Percentiles rank a stretch among this genome's conserved stretches.
Conservation (phyloP, 2,329 filamentous ascomycete species). For the Colletotrichum lentis region DNA sequence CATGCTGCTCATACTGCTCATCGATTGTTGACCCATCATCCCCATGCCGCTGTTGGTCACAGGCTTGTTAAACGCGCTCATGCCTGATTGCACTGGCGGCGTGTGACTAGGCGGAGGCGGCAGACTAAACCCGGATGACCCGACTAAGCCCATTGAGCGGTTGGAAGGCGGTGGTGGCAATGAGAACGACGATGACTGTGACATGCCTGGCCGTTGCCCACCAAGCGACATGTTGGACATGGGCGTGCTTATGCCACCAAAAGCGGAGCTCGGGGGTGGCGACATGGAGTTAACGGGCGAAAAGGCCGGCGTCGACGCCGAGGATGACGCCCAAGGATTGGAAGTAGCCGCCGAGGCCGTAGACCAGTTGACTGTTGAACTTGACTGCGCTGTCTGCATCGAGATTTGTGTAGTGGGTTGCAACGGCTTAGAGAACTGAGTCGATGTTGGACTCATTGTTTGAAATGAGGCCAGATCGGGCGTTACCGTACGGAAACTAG, state of each 20-base stretch:
- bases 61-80: conserved; percentile 38
- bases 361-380: conserved; percentile 62
- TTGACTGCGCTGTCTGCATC: conserved; percentile 40
- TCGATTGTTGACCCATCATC: conserved; percentile 31
- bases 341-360: conserved; percentile 50
- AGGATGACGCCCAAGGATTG: conserved; percentile 59
- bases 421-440: conserved; percentile 70
- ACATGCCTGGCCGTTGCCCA: conserved; percentile 51
- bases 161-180: conserved; percentile 62
- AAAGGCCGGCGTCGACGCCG: conserved; percentile 39
- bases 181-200: conserved; percentile 61
- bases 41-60: conserved; percentile 32
- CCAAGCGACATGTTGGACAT: conserved; percentile 61
- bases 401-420: conserved; percentile 51
- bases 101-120: conserved; percentile 53
- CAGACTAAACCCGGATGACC: conserved; percentile 56
- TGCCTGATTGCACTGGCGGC: conserved; percentile 42
- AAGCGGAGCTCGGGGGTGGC: conserved; percentile 45
- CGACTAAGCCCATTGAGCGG: conserved; percentile 39
- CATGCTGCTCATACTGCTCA: conserved; percentile 35
- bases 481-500: conserved; percentile 64
- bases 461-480: conserved; percentile 66
- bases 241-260: conserved; percentile 51
- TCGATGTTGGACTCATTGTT: conserved; percentile 64
- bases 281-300: conserved; percentile 29